Conservation (phyloP, 148 eudicot species). For the Cornus controversa region DNA sequence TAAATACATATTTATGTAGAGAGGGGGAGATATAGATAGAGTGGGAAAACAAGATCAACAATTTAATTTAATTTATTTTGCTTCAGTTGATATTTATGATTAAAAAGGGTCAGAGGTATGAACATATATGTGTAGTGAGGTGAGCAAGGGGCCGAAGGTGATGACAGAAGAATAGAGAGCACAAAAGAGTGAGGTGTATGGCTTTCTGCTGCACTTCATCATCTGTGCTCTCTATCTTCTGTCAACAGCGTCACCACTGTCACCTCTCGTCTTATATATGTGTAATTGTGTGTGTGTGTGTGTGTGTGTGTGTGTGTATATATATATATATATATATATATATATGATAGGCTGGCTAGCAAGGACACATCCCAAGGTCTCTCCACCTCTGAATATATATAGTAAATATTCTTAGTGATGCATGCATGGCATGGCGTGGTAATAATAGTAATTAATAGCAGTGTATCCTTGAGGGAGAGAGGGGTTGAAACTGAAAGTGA, state of each 20-base stretch:
- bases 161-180: slow-evolving; percentile 15
- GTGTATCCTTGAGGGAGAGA: not conserved
- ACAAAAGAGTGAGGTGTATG: slow-evolving; percentile 4
- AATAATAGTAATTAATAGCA: not conserved
- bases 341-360: no score
- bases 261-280: not conserved
- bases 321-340: no score
- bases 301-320: not conserved
- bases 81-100: no score
- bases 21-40: no score
- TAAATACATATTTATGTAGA: no score
- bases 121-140: no score
- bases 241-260: not conserved
- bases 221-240: slow-evolving; percentile 15
- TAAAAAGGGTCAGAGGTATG: not conserved
- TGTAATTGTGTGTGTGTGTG: no score
- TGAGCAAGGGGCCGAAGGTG: not conserved
- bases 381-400: no score
- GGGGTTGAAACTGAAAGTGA: not conserved
- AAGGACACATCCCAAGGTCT: no score
- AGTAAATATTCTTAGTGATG: no score
- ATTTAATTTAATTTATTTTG: no score
- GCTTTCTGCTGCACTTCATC: not conserved
- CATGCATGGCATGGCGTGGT: not conserved
- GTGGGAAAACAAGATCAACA: no score